Evolutionary conservation across 441 rosid species (phyloP), one percentile per base, ranked within the genome.

Genomic region (Raphanus hybrid): DNA sequence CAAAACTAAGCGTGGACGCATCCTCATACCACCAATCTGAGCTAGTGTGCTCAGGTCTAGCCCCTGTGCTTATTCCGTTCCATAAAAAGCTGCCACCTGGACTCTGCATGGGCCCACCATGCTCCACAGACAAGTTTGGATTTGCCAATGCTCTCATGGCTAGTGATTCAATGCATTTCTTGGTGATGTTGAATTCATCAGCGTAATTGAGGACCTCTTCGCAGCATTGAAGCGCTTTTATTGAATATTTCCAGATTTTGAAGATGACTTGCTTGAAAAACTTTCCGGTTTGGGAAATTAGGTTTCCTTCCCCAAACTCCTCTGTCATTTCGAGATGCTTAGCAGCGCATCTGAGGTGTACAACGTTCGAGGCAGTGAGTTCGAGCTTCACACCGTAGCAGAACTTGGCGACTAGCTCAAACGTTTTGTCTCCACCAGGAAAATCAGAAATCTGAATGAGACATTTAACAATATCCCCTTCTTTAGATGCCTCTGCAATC

Each of bases 1-100:
- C 78, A 70, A 90, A 88, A 72, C 97, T 93, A 79, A 96, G 82
- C 58, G 82, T 85, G 2, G 97, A 88, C 41, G 81, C 97, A 85
- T 96, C 99, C 72, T 92, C 97, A 7, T 90, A 92, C 99, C 99
- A 96, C 99, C 99, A 96, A 76, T 92, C 97, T 37, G 88, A 84
- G 70, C 92, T 89, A 48, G 88, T 79, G 45, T 85, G 82, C 82
- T 86, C 89, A n/a, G 91, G 92, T 80, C 91, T 85, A 69, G 97
- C 97, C 48, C 97, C 98, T 3, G 96, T 90, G 86, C 95, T 96
- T 82, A 96, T 96, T 81, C 97, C 99, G 27, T 93, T 96, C 99
- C 99, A 96, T 70, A 96, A 81, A 65, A 96, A 88, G 54, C 92
- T 92, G 37, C 97, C 98, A 14, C 99, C 96, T 6, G 98, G 99